phyloP scores from a whole-genome alignment of 2,329 filamentous ascomycete genomes.

The Apiospora arundinis region DNA sequence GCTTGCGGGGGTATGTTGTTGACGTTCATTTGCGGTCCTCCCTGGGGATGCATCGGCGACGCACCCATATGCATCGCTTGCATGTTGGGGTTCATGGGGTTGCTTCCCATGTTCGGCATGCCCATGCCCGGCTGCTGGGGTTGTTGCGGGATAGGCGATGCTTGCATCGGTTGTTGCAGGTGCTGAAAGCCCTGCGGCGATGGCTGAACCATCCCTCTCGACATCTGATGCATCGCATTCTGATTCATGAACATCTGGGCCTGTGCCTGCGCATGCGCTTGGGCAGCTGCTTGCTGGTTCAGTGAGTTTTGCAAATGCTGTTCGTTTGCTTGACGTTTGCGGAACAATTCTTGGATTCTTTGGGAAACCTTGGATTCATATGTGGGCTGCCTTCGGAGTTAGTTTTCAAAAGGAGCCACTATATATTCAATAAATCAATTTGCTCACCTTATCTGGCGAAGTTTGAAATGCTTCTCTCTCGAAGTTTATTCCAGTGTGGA shows the following conservation, averaged over 20 bases:
- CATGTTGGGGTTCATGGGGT: conserved; percentile 38
- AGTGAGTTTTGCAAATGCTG: conserved; percentile 56
- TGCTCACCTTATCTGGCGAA: conserved; percentile 55
- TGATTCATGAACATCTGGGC: conserved; percentile 59
- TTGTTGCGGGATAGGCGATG: conserved; percentile 58
- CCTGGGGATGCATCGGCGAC: conserved; percentile 29
- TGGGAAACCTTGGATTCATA: conserved; percentile 57
- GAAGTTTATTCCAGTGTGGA: conserved; percentile 50
- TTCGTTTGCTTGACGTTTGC: conserved; percentile 57
- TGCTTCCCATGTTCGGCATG: conserved; percentile 47
- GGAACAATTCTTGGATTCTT: conserved; percentile 56
- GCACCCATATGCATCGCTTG: conserved; percentile 46
- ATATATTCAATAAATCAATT: background rate
- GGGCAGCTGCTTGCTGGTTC: conserved; percentile 49
- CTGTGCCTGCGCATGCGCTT: conserved; percentile 47
- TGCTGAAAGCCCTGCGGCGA: conserved; percentile 62
- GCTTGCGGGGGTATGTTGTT: conserved; percentile 51
- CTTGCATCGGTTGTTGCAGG: conserved; percentile 65
- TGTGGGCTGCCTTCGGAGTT: conserved; percentile 43
- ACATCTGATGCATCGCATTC: conserved; percentile 57
- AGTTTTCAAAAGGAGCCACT: background rate
- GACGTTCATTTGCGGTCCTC: conserved; percentile 35
- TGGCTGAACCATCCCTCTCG: conserved; percentile 56
- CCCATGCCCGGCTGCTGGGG: conserved; percentile 47
- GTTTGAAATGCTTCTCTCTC: conserved; percentile 56